Evolutionary conservation across 2,329 filamentous ascomycete genomes (phyloP).

Genomic region (Lithohypha guttulata): DNA sequence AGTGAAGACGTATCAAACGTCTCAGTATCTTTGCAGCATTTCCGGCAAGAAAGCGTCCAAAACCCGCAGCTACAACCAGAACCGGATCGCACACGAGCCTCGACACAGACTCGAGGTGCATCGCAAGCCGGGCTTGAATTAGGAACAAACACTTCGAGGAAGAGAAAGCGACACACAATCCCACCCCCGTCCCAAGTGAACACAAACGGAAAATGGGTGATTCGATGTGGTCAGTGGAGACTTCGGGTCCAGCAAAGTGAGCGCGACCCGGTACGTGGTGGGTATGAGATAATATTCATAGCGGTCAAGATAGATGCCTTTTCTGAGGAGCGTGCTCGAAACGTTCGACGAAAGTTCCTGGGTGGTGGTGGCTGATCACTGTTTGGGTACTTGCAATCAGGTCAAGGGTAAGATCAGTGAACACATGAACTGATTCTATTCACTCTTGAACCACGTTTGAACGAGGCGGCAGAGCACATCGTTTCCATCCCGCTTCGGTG

Average conservation of each 20-base stretch:
- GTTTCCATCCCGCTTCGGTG: too few relatives aligned
- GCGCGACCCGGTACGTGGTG: slow-evolving; percentile 34
- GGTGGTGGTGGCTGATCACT: slow-evolving; percentile 10
- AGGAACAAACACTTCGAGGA: neutral
- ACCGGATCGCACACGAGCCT: neutral
- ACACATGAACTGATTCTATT: too few relatives aligned
- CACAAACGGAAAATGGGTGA: slow-evolving; percentile 41
- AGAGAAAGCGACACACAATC: neutral
- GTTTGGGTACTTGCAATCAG: too few relatives aligned
- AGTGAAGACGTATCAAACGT: slow-evolving; percentile 6
- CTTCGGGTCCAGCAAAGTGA: slow-evolving; percentile 49
- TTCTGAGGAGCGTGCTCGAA: slow-evolving; percentile 55
- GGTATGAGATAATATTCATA: slow-evolving; percentile 59
- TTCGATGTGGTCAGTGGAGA: slow-evolving; percentile 62
- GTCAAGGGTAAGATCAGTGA: too few relatives aligned
- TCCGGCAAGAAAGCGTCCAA: neutral
- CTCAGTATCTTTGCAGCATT: neutral
- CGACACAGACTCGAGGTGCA: neutral
- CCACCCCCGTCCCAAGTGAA: neutral
- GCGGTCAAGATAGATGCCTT: slow-evolving; percentile 68
- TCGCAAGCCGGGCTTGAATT: neutral
- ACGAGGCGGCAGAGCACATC: too few relatives aligned
- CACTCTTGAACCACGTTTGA: too few relatives aligned
- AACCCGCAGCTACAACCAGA: neutral
- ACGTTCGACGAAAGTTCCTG: slow-evolving; percentile 55